Evolutionary conservation across 2,329 filamentous ascomycete genomes (phyloP), one percentile per base, ranked within the genome.

Genomic region (Chlorencoelia australis): DNA sequence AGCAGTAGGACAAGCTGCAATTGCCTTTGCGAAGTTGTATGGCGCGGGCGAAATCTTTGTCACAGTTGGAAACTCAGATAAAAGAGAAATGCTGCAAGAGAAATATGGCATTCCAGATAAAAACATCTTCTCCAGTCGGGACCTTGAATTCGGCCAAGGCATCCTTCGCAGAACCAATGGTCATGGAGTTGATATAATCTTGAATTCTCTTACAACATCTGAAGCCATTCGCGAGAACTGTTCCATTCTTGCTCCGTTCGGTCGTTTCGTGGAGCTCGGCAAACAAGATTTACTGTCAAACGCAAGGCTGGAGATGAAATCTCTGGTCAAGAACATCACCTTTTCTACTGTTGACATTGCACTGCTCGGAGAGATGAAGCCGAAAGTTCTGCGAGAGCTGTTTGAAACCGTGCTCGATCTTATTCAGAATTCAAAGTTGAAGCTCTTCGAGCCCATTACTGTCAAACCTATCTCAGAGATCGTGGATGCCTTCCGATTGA

Each of bases 1-100:
- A 5, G 44, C 40, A 8, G 33, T 51, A 1, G 48, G 49, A 11
- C 43, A 46, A 33, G 41, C 43, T 13, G 42, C 41, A 4, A 56
- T 62, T 11, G 34, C 43, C 3, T 15, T 62, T 1, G 55, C 57
- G 0, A 52, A 60, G 19, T 42, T 41, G 21, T 18, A 53, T 2
- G 51, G 53, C 1, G 56, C 55, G n/a, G n/a, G n/a, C n/a, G 44
- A 60, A 2, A 46, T 73, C 2, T 67, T 65, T 37, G 58, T 56
- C 2, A 70, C 64, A 0, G 60, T 66, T 5, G 31, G 45, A 1
- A 60, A 51, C 9, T 29, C 49, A 1, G 43, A 52, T 1, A 67
- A 75, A 39, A 58, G 48, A 11, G 41, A 54, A 2, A 41, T 56
- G 5, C 33, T 62, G 13, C 44, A 44, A 9, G 30, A 41, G 1